Base-by-base conservation (phyloP, 1,284 basidiomycete species). In the Mrakiaceae sp. region DNA sequence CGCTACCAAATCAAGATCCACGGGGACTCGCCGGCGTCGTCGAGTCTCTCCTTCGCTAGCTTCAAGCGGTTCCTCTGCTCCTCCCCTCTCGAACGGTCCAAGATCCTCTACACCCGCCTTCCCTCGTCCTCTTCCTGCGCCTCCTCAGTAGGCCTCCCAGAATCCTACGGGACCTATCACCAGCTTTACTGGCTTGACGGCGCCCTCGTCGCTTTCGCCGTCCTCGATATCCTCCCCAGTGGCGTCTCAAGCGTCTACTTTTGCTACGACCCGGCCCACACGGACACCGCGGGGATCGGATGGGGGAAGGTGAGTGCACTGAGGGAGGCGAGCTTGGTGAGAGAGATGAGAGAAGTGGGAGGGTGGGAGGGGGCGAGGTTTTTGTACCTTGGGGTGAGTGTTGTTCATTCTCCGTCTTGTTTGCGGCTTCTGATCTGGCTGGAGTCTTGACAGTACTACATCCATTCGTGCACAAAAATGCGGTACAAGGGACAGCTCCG, bases 191-290 rank as follows among this genome's bases (percentile, higher is more conserved):
- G 84, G 68, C 74, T 95, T 27, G 87, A 97, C 70, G 88, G 84
- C 8, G 73, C 85, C 71, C 80, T 98, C 11, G 83, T 98, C 57
- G 95, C 88, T 0, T 81, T 98, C 70, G 87, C 85, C 2, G 90
- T 98, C 11, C 79, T 98, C 64, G 96, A 98, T 73, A 86, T 99
- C 64, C 79, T 98, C 5, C 95, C 94, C 0, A 74, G 75, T 43
- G 94, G 95, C 70, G 87, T 98, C 4, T 95, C 91, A 12, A 91
- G 88, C 69, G 95, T 98, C 8, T 98, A 98, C 76, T 94, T 98
- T 74, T 87, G 95, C 78, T 98, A 96, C 77, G 84, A 92, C 71
- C 83, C 85, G 43, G 55, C 42, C 55, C 55, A 8, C 46, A 44
- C 14, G 43, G 39, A 14, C 6, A 44, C 43, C 6, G 62, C 48